Conservation (phyloP, 495 filamentous ascomycete species). For the Hypoxylon fuscum region DNA sequence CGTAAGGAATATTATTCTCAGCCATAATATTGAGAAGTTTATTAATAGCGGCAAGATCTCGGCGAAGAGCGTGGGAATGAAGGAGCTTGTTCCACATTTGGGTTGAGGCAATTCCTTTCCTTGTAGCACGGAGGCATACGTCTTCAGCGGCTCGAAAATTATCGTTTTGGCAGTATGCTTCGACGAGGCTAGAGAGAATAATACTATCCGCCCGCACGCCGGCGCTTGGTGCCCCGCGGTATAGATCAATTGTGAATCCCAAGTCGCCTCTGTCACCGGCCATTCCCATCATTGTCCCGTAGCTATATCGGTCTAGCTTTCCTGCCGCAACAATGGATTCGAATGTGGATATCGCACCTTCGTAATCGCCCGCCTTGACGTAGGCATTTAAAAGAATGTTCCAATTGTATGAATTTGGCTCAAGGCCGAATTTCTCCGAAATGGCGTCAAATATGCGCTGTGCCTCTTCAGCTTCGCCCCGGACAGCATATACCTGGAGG, state of each 20-base stretch:
- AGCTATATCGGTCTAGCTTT: constrained; percentile 67
- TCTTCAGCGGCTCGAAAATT: constrained; percentile 67
- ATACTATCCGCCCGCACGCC: constrained; percentile 38
- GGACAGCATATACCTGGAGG: constrained; percentile 71
- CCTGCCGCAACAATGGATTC: constrained; percentile 59
- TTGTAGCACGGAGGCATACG: constrained; percentile 56
- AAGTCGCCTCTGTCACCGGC: constrained; percentile 78
- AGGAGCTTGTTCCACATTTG: constrained; percentile 84
- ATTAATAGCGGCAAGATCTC: constrained; percentile 68
- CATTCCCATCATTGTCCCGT: constrained; percentile 75
- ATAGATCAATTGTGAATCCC: constrained; percentile 69
- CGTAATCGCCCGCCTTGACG: constrained; percentile 68
- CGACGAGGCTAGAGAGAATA: constrained; percentile 72
- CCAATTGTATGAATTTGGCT: constrained; percentile 67
- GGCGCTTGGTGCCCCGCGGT: constrained; percentile 59
- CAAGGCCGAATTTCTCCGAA: constrained; percentile 58
- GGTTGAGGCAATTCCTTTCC: constrained; percentile 56
- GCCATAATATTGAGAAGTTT: constrained; percentile 71
- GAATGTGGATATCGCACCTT: constrained; percentile 68
- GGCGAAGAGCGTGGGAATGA: constrained; percentile 68
- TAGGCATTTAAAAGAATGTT: constrained; percentile 83
- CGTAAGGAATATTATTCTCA: constrained; percentile 61
- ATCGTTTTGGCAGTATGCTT: constrained; percentile 73
- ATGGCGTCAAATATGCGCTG: constrained; percentile 68
- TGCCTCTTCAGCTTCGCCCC: constrained; percentile 67